Base-by-base conservation (phyloP, 345 rosid genomes). In the Cardiospermum halicacabum region DNA sequence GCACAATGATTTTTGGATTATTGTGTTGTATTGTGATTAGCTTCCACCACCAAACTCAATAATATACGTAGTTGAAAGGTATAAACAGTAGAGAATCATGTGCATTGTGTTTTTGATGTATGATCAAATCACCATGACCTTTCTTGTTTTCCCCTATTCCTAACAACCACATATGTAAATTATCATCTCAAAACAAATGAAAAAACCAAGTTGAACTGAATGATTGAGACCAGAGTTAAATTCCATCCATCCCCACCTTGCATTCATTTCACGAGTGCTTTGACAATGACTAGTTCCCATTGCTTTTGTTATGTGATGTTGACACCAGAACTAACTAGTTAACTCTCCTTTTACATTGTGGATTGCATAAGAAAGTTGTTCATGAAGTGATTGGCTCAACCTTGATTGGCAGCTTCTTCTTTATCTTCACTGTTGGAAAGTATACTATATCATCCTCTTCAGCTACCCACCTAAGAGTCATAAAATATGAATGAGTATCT, bases 371-470 rank as follows among this genome's bases (percentile, higher is more conserved):
- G n/a, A n/a, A n/a, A n/a, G n/a, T n/a, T n/a, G n/a, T 34, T 34
- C 39, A 43, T 0, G 22, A 47, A 22, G 51, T 47, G 51, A 47
- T 30, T 0, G 79, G 72, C 16, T 75, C 39, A 43, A 88, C 81
- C 31, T 57, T 75, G 71, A 89, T 79, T 8, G 92, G 89, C 53
- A 85, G 78, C 79, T 75, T 84, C 69, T 78, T 76, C 80, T 80
- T 86, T 88, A 89, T 80, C 74, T 64, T 84, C 8, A 85, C 89
- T 0, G 90, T 89, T 2, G 88, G 96, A 59, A 89, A 88, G 78
- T 84, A 76, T 24, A 84, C 75, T 9, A 85, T 76, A 56, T 77
- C 80, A 42, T 88, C 96, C 30, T 76, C 67, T 51, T 82, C 81
- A 34, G 91, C 86, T 11, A 66, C 70, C 96, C 96, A 88, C 48